These are phyloP conservation scores for Xylaria digitata DNA, from an alignment of 2,329 filamentous ascomycete genomes.

Conservation along the genomic window DNA sequence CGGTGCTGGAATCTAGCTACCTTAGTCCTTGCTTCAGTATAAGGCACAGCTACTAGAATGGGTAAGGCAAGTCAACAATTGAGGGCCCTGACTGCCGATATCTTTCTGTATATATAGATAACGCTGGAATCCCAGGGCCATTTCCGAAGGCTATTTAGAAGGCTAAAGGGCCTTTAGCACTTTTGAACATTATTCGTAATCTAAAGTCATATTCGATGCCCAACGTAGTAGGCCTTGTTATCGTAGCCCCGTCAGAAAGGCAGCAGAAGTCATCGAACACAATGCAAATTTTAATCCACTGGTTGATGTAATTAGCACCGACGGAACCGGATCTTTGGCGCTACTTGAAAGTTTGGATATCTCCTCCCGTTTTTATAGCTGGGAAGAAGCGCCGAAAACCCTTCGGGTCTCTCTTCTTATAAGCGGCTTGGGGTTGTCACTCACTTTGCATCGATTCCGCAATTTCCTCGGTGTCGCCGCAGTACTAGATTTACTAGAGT, in stretches of 20 bases:
- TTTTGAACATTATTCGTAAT: too few species aligned
- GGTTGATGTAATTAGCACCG: slow-evolving; percentile 40
- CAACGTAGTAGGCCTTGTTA: too few species aligned
- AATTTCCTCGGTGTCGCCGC: slow-evolving; percentile 32
- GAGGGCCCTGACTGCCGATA: too few species aligned
- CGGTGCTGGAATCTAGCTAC: too few species aligned
- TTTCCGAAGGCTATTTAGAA: too few species aligned
- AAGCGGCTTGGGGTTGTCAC: neutral
- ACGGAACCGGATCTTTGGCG: slow-evolving; percentile 45
- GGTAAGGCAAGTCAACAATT: too few species aligned
- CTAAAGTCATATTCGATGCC: too few species aligned
- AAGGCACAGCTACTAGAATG: too few species aligned
- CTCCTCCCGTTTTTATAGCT: slow-evolving; percentile 36
- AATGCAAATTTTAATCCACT: slow-evolving; percentile 42
- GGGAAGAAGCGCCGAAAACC: slow-evolving; percentile 42
- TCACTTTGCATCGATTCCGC: slow-evolving; percentile 34
- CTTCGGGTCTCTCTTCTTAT: slow-evolving; percentile 36
- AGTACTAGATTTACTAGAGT: slow-evolving; percentile 41
- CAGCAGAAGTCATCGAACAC: slow-evolving; percentile 40
- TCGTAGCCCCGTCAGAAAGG: neutral
- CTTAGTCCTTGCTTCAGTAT: too few species aligned
- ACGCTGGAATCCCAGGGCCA: too few species aligned
- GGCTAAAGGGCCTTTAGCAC: too few species aligned
- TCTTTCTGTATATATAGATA: too few species aligned
- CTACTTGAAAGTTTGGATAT: slow-evolving; percentile 46